Conservation (phyloP, 768 basidiomycete genomes). For the Suillus discolor region DNA sequence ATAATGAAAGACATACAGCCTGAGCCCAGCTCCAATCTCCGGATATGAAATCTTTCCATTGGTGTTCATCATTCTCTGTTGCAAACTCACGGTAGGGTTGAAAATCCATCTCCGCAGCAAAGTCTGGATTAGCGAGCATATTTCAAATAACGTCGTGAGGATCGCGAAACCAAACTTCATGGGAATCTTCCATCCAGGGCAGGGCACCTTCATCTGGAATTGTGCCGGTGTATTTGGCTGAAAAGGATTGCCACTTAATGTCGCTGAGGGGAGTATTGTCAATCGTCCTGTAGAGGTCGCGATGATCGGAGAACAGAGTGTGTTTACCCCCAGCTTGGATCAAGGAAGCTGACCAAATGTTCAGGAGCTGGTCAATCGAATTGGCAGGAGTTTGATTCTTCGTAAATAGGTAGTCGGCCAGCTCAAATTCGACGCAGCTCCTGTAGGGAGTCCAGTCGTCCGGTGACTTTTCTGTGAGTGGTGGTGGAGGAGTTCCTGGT, state of each 20-base stretch:
- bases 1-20: constrained; percentile 24
- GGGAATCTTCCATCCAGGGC: constrained; percentile 29
- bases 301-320: constrained; percentile 25
- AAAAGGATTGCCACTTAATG: constrained; percentile 31
- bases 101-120: constrained; percentile 21
- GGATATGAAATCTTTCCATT: constrained; percentile 26
- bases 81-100: constrained; percentile 19
- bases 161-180: constrained; percentile 31
- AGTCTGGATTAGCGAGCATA: constrained; percentile 26
- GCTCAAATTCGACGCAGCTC: constrained; percentile 18
- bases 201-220: constrained; percentile 16
- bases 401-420: constrained; percentile 22
- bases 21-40: constrained; percentile 23
- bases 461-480: neutral
- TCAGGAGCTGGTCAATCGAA: constrained; percentile 15
- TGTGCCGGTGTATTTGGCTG: constrained; percentile 21
- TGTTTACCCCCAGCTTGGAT: constrained; percentile 9
- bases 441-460: constrained; percentile 18
- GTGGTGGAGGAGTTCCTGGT: constrained; percentile 10
- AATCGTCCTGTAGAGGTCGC: constrained; percentile 27
- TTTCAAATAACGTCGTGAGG: constrained; percentile 18
- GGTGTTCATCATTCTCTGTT: constrained; percentile 6
- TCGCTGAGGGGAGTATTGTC: constrained; percentile 29
- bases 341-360: constrained; percentile 8
- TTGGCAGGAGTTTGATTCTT: constrained; percentile 23